Percentiles rank a stretch among this genome's conserved stretches.
Evolutionary conservation across 148 eudicot genomes (phyloP).

Genomic region (Rhododendron williamsianum): DNA sequence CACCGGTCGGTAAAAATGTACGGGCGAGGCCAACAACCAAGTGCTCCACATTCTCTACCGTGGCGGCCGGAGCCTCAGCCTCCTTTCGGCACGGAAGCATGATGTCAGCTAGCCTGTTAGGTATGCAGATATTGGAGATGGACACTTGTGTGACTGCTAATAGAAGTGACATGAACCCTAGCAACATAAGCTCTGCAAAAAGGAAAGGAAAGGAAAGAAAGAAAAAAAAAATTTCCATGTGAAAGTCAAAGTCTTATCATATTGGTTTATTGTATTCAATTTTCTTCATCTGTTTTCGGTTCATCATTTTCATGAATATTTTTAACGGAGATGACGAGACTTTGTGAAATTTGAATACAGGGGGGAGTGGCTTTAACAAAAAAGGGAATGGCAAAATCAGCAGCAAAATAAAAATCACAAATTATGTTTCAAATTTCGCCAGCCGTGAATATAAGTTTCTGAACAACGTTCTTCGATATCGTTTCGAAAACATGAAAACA

Average conservation of each 20-base stretch:
- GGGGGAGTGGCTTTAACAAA: too few relatives aligned
- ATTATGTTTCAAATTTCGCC: not conserved
- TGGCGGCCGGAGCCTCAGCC: too few relatives aligned
- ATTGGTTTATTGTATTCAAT: not conserved
- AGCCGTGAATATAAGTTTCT: not conserved
- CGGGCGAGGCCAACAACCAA: not conserved
- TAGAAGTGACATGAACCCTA: conserved; percentile 38
- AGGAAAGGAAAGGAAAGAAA: not conserved
- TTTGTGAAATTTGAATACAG: too few relatives aligned
- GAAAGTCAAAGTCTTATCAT: not conserved
- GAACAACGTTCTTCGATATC: not conserved
- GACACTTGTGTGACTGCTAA: conserved; percentile 23
- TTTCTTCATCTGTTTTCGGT: not conserved
- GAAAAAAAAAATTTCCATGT: not conserved
- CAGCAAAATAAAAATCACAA: too few relatives aligned
- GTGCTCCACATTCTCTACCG: not conserved
- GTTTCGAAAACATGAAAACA: not conserved
- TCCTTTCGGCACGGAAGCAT: conserved; percentile 34
- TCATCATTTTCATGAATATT: not conserved
- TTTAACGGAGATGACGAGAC: too few relatives aligned
- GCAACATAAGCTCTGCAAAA: conserved; percentile 29
- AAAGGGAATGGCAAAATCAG: too few relatives aligned
- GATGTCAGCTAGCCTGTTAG: conserved; percentile 22
- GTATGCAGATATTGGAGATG: conserved; percentile 31
- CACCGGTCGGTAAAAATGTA: not conserved